Evolutionary conservation across 1,139 yeast species (phyloP).

Genomic region (Hanseniaspora gamundiae): DNA sequence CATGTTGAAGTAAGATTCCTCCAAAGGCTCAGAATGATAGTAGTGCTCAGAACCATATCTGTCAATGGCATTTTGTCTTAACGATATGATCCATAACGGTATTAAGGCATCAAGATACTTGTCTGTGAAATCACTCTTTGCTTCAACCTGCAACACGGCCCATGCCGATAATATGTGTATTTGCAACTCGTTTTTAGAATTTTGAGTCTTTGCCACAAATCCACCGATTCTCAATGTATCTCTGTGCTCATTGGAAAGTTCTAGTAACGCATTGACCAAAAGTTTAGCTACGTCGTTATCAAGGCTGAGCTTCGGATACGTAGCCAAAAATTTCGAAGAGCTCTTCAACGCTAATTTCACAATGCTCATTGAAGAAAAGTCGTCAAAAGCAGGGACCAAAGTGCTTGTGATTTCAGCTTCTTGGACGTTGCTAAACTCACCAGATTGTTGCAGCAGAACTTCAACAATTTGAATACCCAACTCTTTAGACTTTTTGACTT

Average conservation of each 20-base stretch:
- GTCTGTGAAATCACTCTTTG: slow-evolving; percentile 33
- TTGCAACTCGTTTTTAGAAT: slow-evolving; percentile 52
- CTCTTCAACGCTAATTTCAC: slow-evolving; percentile 72
- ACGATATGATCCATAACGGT: slow-evolving; percentile 67
- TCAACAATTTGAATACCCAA: slow-evolving; percentile 61
- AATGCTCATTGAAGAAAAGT: slow-evolving; percentile 59
- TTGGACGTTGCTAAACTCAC: slow-evolving; percentile 70
- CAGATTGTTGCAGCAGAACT: slow-evolving; percentile 37
- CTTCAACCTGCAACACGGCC: slow-evolving; percentile 63
- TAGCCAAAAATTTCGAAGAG: slow-evolving; percentile 47
- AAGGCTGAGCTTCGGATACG: not conserved
- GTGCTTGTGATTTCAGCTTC: slow-evolving; percentile 93
- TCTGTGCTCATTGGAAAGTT: slow-evolving; percentile 23
- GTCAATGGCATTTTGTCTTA: slow-evolving; percentile 62
- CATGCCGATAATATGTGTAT: slow-evolving; percentile 73
- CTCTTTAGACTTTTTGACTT: slow-evolving; percentile 47
- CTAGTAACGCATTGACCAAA: slow-evolving; percentile 56
- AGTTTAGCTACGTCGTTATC: slow-evolving; percentile 39
- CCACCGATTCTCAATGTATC: slow-evolving; percentile 29
- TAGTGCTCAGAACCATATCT: slow-evolving; percentile 34
- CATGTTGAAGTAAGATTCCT: slow-evolving; percentile 43
- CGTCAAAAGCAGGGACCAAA: slow-evolving; percentile 74
- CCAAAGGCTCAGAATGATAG: slow-evolving; percentile 23
- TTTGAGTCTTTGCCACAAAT: slow-evolving; percentile 27
- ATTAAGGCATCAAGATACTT: slow-evolving; percentile 50